Conservation (phyloP, 2,329 filamentous ascomycete species). For the Chalara sp. region DNA sequence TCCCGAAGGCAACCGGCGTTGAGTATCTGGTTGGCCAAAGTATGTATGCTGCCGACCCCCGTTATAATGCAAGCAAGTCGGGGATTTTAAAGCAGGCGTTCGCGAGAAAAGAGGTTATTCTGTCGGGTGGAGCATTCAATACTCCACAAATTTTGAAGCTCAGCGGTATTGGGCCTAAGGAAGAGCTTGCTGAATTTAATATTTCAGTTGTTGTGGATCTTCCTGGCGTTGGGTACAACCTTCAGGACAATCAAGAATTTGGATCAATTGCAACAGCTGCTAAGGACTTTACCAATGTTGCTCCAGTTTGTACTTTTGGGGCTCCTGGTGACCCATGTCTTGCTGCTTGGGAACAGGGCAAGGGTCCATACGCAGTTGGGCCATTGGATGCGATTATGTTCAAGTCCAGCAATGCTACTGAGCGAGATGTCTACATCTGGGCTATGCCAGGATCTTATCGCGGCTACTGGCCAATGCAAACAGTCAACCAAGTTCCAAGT, state of each 20-base stretch:
- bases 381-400: slow-evolving; percentile 34
- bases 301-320: slow-evolving; percentile 29
- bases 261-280: no score
- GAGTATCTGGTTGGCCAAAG: slow-evolving; percentile 34
- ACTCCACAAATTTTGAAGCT: slow-evolving; percentile 40
- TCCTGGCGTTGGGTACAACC: slow-evolving; percentile 55
- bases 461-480: slow-evolving; percentile 33
- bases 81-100: slow-evolving; percentile 15
- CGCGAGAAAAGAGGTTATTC: slow-evolving; percentile 33
- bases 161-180: slow-evolving; percentile 35
- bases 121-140: slow-evolving; percentile 41
- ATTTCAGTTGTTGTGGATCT: slow-evolving; percentile 49
- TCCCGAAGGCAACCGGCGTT: slow-evolving; percentile 33
- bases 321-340: slow-evolving; percentile 32
- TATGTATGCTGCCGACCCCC: slow-evolving; percentile 36
- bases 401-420: slow-evolving; percentile 29
- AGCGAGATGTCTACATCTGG: slow-evolving; percentile 31
- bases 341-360: slow-evolving; percentile 18
- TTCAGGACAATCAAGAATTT: no score
- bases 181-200: slow-evolving; percentile 31
- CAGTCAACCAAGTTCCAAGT: no score
- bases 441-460: slow-evolving; percentile 23
- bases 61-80: slow-evolving; percentile 22
- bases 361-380: slow-evolving; percentile 36
- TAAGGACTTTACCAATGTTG: not conserved